phyloP scores from a whole-genome alignment of 331 rosid species.

The Quercus lobata region DNA sequence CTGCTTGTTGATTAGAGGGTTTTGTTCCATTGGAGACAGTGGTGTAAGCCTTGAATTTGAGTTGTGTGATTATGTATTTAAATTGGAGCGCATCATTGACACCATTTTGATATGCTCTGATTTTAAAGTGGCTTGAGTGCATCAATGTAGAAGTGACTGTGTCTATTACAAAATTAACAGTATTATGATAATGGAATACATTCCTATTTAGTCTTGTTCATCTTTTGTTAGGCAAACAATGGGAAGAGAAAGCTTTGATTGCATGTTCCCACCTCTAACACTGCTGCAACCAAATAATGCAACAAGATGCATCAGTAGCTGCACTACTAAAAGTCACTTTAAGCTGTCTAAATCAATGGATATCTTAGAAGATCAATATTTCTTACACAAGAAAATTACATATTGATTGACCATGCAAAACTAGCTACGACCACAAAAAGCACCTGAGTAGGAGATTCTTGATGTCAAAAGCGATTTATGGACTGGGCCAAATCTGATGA shows the following conservation, averaged over 20 bases:
- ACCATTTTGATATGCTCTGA: background rate
- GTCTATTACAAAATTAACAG: conserved; percentile 3
- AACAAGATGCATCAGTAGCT: background rate
- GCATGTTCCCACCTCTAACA: background rate
- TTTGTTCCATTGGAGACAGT: conserved; percentile 7
- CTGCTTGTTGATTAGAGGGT: background rate
- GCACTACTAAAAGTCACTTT: background rate
- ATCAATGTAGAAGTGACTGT: background rate
- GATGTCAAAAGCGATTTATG: too few species aligned
- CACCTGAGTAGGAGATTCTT: too few species aligned
- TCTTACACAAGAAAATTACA: too few species aligned
- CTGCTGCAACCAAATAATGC: background rate
- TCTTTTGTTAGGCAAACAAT: background rate
- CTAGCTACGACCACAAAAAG: too few species aligned
- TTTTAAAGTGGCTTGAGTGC: background rate
- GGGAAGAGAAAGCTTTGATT: background rate
- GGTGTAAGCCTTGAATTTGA: conserved; percentile 20
- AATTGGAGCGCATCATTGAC: background rate
- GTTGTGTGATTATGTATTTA: conserved; percentile 19
- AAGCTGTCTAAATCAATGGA: too few species aligned
- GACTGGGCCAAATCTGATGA: too few species aligned
- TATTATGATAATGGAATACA: background rate
- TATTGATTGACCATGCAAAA: too few species aligned
- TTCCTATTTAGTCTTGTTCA: background rate
- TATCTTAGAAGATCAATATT: too few species aligned